Evolutionary conservation across 139 green algal genomes (phyloP).

Genomic region (Axilococcus clingmanii): DNA sequence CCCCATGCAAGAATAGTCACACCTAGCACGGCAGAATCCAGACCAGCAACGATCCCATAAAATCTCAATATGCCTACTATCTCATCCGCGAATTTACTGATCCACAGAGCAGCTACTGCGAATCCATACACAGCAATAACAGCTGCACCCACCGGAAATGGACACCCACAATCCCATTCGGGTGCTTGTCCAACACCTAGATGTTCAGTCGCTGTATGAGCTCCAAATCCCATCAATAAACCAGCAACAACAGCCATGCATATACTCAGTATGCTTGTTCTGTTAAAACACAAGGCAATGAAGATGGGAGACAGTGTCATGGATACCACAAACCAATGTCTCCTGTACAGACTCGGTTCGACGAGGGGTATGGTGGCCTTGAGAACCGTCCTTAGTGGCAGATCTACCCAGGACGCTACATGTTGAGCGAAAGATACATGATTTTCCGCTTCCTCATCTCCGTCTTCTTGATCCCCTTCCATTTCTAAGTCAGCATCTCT

Average conservation of each 20-base stretch:
- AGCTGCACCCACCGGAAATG: slow-evolving; percentile 34
- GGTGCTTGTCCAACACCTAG: slow-evolving; percentile 5
- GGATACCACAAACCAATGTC: slow-evolving; percentile 47
- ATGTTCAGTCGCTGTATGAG: neutral
- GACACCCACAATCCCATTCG: slow-evolving; percentile 10
- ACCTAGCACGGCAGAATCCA: slow-evolving; percentile 59
- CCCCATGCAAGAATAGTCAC: slow-evolving; percentile 84
- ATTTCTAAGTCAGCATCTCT: slow-evolving; percentile 2
- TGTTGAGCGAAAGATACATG: too few relatives aligned
- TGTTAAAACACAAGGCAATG: slow-evolving; percentile 19
- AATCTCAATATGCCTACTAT: slow-evolving; percentile 64
- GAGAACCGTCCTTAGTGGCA: too few relatives aligned
- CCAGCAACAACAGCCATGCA: neutral
- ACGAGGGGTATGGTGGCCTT: slow-evolving; percentile 36
- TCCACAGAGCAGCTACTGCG: slow-evolving; percentile 73
- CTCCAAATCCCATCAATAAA: neutral
- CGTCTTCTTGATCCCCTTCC: slow-evolving; percentile 12
- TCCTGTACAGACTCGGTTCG: slow-evolving; percentile 39
- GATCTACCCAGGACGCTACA: too few relatives aligned
- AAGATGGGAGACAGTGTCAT: slow-evolving; percentile 33
- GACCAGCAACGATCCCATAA: slow-evolving; percentile 38
- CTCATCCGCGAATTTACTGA: slow-evolving; percentile 48
- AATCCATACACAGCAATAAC: slow-evolving; percentile 55
- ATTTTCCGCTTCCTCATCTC: slow-evolving; percentile 14
- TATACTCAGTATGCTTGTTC: neutral